A percentile compares a stretch with the other conserved stretches of the same genome.
phyloP scores from a whole-genome alignment of 345 rosid species.

The Pugionium cornutum region DNA sequence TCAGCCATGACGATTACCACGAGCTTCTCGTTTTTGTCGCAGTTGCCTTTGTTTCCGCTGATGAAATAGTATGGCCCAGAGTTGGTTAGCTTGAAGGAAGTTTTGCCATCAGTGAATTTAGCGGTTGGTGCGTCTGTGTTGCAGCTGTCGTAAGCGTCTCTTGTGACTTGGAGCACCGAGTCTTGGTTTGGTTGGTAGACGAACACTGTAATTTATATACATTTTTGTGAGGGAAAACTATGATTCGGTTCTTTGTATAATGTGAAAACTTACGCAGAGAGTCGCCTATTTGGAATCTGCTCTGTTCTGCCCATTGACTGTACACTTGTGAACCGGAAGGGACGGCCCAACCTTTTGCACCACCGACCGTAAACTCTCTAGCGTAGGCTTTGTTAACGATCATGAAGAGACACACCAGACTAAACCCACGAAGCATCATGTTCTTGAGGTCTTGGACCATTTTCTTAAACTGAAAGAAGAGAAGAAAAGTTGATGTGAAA shows the following conservation, averaged over 20 bases:
- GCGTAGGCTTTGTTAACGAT: constrained; percentile 50
- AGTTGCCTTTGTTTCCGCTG: constrained; percentile 62
- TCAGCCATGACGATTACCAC: constrained; percentile 63
- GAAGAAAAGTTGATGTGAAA: not conserved
- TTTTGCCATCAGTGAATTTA: constrained; percentile 53
- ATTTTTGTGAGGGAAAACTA: not conserved
- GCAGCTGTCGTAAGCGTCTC: constrained; percentile 55
- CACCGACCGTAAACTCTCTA: constrained; percentile 64
- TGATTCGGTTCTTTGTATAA: not conserved
- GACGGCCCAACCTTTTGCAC: constrained; percentile 61
- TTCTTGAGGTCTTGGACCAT: constrained; percentile 35
- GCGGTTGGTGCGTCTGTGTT: constrained; percentile 36
- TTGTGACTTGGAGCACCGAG: constrained; percentile 59
- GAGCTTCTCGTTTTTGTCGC: constrained; percentile 62
- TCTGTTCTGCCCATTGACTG: constrained; percentile 72
- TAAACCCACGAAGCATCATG: constrained; percentile 32
- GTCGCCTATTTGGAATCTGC: constrained; percentile 80
- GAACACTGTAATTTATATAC: constrained; percentile 52
- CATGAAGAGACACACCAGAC: constrained; percentile 43
- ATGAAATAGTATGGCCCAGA: constrained; percentile 67
- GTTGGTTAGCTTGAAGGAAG: constrained; percentile 49
- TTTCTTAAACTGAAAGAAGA: constrained; percentile 9
- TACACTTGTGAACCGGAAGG: constrained; percentile 46
- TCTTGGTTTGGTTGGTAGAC: constrained; percentile 51
- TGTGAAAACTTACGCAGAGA: constrained; percentile 56